Conservation (phyloP, 139 green algal genomes). For the Picochlorum sp. region DNA sequence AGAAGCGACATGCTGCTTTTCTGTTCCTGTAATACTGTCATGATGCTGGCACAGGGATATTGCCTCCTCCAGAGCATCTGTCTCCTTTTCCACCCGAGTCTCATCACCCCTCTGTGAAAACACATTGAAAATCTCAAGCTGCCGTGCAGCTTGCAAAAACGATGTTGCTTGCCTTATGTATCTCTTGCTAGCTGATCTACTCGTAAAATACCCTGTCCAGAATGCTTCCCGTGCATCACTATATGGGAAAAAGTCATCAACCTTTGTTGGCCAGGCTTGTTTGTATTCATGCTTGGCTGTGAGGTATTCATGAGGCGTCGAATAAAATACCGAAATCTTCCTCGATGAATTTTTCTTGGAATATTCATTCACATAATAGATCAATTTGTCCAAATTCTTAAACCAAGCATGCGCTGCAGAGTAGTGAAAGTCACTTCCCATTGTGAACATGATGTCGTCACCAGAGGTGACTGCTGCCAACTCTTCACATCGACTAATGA, state of each 20-base stretch:
- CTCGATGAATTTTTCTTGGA: slow-evolving; percentile 46
- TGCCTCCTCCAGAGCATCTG: slow-evolving; percentile 48
- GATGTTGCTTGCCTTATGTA: slow-evolving; percentile 49
- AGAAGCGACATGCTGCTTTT: slow-evolving; percentile 73
- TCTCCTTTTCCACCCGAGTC: slow-evolving; percentile 3
- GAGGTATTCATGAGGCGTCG: slow-evolving; percentile 62
- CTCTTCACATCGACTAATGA: slow-evolving; percentile 42
- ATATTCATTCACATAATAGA: slow-evolving; percentile 54
- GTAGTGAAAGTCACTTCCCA: slow-evolving; percentile 81
- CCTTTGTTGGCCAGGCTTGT: slow-evolving; percentile 54
- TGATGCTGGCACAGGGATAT: slow-evolving; percentile 74
- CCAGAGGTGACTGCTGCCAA: slow-evolving; percentile 25
- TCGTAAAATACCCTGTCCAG: slow-evolving; percentile 72
- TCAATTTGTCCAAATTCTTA: slow-evolving; percentile 80
- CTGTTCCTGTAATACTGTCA: slow-evolving; percentile 76
- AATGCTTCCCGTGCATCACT: slow-evolving; percentile 66
- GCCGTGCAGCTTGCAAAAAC: slow-evolving; percentile 58
- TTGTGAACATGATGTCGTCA: slow-evolving; percentile 74
- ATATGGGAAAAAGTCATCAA: slow-evolving; percentile 89
- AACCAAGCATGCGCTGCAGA: slow-evolving; percentile 55
- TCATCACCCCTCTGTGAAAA: not conserved
- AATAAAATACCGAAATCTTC: slow-evolving; percentile 63
- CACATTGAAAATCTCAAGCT: slow-evolving; percentile 48
- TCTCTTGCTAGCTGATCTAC: slow-evolving; percentile 61
- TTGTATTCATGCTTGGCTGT: slow-evolving; percentile 56